Conservation (phyloP, 192 early-diverging fungal genomes). For the Pilaira anomala region DNA sequence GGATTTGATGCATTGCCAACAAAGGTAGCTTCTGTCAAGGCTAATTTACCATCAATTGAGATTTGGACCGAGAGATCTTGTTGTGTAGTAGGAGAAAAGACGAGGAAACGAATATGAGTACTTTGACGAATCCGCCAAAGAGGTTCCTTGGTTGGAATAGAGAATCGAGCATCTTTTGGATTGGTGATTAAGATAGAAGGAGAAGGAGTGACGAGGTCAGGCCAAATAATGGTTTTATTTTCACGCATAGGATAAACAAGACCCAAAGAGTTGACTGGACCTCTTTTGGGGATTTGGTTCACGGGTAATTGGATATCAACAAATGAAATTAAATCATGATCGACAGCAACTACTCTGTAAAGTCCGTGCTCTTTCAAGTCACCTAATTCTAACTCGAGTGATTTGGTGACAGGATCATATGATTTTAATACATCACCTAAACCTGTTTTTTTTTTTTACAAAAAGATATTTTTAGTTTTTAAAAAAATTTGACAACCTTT, state of each 20-base stretch:
- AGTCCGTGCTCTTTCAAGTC: slow-evolving; percentile 88
- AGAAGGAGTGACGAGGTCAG: slow-evolving; percentile 36
- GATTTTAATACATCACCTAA: slow-evolving; percentile 59
- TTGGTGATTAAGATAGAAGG: slow-evolving; percentile 84
- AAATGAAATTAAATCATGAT: slow-evolving; percentile 84
- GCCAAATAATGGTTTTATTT: slow-evolving; percentile 20
- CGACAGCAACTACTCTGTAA: slow-evolving; percentile 83
- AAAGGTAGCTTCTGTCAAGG: slow-evolving; percentile 43
- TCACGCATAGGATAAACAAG: slow-evolving; percentile 15
- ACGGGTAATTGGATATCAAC: slow-evolving; percentile 68
- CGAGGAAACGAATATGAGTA: slow-evolving; percentile 72
- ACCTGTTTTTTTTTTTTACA: slow-evolving; percentile 24
- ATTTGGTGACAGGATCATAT: slow-evolving; percentile 58
- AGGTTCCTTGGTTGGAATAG: slow-evolving; percentile 72
- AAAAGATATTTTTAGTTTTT: background rate
- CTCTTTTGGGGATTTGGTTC: background rate
- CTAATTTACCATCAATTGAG: slow-evolving; percentile 49
- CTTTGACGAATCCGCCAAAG: slow-evolving; percentile 55
- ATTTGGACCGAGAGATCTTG: slow-evolving; percentile 42
- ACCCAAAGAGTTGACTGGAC: background rate
- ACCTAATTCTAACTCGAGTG: slow-evolving; percentile 81
- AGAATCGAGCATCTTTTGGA: slow-evolving; percentile 81
- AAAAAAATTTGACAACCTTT: background rate
- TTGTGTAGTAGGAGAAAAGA: slow-evolving; percentile 52
- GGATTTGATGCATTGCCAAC: slow-evolving; percentile 49